These are phyloP conservation scores for Fonsecaea monophora DNA, from an alignment of 2,329 filamentous ascomycete genomes.

Conservation along the genomic window DNA sequence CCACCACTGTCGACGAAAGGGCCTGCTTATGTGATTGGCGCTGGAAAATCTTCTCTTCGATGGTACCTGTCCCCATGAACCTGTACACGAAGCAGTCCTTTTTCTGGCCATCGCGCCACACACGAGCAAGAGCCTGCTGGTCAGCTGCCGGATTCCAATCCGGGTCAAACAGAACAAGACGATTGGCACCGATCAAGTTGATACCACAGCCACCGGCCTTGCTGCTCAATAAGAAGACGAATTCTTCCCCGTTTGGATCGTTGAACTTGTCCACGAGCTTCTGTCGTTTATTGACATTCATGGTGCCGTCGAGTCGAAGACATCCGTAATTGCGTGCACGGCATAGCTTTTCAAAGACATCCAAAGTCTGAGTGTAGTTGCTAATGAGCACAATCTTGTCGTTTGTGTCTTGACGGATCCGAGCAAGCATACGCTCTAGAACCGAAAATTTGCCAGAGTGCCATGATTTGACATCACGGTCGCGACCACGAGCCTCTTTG, in stretches of 20 bases:
- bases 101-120: slow-evolving; percentile 98
- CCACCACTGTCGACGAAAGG: slow-evolving; percentile 92
- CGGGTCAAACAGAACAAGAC: slow-evolving; percentile 93
- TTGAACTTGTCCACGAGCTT: slow-evolving; percentile 99
- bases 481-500: slow-evolving; percentile 84
- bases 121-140: slow-evolving; percentile 93
- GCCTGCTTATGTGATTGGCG: slow-evolving; percentile 98
- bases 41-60: slow-evolving; percentile 99
- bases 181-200: slow-evolving; percentile 92
- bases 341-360: slow-evolving; percentile 91
- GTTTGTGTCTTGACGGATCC: slow-evolving; percentile 93
- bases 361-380: slow-evolving; percentile 96
- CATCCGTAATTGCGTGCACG: slow-evolving; percentile 82
- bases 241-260: slow-evolving; percentile 85
- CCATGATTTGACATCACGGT: slow-evolving; percentile 91
- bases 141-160: slow-evolving; percentile 98
- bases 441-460: slow-evolving; percentile 99
- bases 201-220: slow-evolving; percentile 97
- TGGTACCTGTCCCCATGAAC: slow-evolving; percentile 98
- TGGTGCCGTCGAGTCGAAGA: slow-evolving; percentile 90
- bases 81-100: slow-evolving; percentile 99
- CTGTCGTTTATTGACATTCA: slow-evolving; percentile 96
- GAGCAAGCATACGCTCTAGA: slow-evolving; percentile 94
- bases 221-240: slow-evolving; percentile 93
- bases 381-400: slow-evolving; percentile 99